Conservation (phyloP, 306 rosid species). For the Purshia tridentata region DNA sequence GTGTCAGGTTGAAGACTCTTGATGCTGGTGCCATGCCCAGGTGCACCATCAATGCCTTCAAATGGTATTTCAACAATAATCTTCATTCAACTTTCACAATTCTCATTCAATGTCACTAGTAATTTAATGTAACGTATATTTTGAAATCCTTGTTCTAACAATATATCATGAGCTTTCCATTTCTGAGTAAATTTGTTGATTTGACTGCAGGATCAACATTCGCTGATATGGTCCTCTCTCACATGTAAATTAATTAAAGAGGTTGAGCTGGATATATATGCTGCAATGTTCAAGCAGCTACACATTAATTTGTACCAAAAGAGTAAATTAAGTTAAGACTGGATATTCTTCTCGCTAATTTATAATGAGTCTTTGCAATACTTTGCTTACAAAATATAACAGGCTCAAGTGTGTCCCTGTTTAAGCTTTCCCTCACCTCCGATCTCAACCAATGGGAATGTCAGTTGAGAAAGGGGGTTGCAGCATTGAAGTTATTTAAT, state of each 20-base stretch:
- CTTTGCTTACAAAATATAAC: conserved; percentile 27
- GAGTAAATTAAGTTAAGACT: neutral
- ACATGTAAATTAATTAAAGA: neutral
- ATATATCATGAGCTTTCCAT: neutral
- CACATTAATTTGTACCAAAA: conserved; percentile 22
- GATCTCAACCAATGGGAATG: conserved; percentile 13
- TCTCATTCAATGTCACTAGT: too few relatives aligned
- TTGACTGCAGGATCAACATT: conserved; percentile 60
- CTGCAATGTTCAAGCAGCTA: conserved; percentile 21
- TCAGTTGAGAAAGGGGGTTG: conserved; percentile 18
- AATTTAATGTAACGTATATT: too few relatives aligned
- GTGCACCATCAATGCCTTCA: conserved; percentile 51
- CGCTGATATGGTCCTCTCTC: conserved; percentile 24
- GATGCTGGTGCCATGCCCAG: conserved; percentile 47
- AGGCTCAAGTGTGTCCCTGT: too few relatives aligned
- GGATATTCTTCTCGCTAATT: conserved; percentile 27
- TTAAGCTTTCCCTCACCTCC: too few relatives aligned
- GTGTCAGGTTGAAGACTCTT: conserved; percentile 47
- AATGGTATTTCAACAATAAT: conserved; percentile 48
- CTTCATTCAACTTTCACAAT: too few relatives aligned
- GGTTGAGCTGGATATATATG: neutral
- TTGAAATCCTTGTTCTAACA: too few relatives aligned
- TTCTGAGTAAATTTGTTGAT: neutral
- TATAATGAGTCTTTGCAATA: conserved; percentile 24
- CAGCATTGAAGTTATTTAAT: conserved; percentile 25